Base-by-base conservation (phyloP, 1,284 basidiomycete genomes). In the Tylopilus sp. region DNA sequence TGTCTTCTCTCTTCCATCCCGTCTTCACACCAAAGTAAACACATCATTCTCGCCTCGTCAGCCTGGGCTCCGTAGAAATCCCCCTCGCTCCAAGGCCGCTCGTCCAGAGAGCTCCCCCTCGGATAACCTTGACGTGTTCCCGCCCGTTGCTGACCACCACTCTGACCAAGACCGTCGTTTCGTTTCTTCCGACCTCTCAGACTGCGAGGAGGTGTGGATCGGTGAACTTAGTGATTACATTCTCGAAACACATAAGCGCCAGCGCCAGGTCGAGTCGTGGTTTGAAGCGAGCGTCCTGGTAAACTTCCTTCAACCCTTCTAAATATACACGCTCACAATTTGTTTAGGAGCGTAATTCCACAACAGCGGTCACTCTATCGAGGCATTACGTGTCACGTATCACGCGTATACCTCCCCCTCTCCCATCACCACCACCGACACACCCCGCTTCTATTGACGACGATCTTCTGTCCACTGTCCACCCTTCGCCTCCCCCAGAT, bases 161-260 rank as follows among this genome's bases (percentile, higher is more conserved):
- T 68, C 70, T 4, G 77, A 84, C 47, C 77, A 81, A 41, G 74
- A 76, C 38, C 66, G 51, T 42, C 73, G 70, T 37, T 68, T 79
- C 15, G 68, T 69, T 6, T 86, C 86, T 18, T 87, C 88, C 19
- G 88, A 90, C 71, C 68, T 90, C 46, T 86, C 86, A 30, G 88
- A 89, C 53, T 87, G 81, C 55, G 77, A 79, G 56, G 88, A 89
- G 52, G 62, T 90, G 9, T 90, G 87, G 87, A 69, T 74, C 44
- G 73, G 71, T 28, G 86, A 86, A 57, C 72, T 89, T 13, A 74
- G 76, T 44, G 77, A 78, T 49, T 90, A 90, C 59, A 73, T 80
- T 46, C 61, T 82, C 29, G 82, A 88, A 60, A 86, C 84, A 2
- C 81, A 84, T 60, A 82, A 81, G 60, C 79, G 86, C 41, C 78